Conservation (phyloP, 495 filamentous ascomycete genomes). For the Pseudevernia furfuracea region DNA sequence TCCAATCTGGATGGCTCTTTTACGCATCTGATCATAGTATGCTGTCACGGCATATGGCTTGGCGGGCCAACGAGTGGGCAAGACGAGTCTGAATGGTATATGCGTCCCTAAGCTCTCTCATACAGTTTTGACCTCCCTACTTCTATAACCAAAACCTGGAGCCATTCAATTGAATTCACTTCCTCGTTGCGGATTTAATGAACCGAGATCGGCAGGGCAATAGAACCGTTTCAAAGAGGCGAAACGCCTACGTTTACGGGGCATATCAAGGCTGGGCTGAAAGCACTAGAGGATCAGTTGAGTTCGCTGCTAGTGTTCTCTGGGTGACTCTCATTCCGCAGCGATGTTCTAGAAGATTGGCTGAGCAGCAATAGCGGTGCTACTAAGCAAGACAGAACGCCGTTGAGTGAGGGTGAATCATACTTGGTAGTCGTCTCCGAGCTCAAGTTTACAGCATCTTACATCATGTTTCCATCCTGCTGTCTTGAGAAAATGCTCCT, state of each 20-base stretch:
- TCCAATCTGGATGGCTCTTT: background rate
- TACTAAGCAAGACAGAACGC: slow-evolving; percentile 47
- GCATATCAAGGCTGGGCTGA: slow-evolving; percentile 60
- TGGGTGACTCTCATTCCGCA: slow-evolving; percentile 44
- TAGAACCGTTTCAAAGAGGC: slow-evolving; percentile 61
- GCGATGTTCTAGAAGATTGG: background rate
- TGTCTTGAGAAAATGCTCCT: background rate
- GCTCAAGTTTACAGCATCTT: background rate
- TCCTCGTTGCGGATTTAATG: background rate
- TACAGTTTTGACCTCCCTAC: background rate
- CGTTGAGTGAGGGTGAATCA: slow-evolving; percentile 55
- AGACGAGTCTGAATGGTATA: slow-evolving; percentile 61
- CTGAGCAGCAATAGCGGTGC: slow-evolving; percentile 43
- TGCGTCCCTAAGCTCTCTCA: background rate
- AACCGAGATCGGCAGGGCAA: slow-evolving; percentile 30
- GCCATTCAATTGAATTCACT: background rate
- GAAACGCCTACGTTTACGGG: slow-evolving; percentile 66
- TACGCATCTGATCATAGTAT: slow-evolving; percentile 60
- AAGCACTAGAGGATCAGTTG: slow-evolving; percentile 32
- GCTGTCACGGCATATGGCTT: slow-evolving; percentile 73
- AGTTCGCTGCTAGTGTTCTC: slow-evolving; percentile 55
- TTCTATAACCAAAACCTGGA: background rate
- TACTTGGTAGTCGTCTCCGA: slow-evolving; percentile 43
- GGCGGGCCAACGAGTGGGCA: slow-evolving; percentile 52
- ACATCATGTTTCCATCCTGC: background rate